Evolutionary conservation across 1,284 basidiomycete genomes (phyloP), one percentile per base, ranked within the genome.

Genomic region (Leccinum fallax): DNA sequence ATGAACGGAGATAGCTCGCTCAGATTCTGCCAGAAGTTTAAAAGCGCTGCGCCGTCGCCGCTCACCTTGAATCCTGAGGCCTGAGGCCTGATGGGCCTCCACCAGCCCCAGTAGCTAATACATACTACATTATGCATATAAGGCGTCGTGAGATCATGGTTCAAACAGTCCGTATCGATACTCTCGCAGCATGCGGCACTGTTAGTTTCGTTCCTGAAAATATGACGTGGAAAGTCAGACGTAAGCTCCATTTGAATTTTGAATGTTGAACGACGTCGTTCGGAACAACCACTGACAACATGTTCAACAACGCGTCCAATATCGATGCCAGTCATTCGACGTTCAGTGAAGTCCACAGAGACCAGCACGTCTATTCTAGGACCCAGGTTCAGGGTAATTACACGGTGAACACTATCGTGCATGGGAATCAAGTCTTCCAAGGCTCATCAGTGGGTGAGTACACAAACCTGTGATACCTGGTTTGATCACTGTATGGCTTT

Each of bases 261-360:
- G 34, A 15, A 36, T 13, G 34, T 36, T 15, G 34, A 46, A 46
- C 43, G 5, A 19, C 30, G 10, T 32, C 4, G 30, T 32, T 32
- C 30, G 30, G 30, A 32, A 32, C 30, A 32, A 32, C 30, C 30
- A 32, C 30, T 32, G 30, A 19, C 19, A 48, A 13, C 60, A 71
- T 71, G 69, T 71, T 69, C 69, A 71, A 62, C 51, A 69, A 66
- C 30, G 21, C 68, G 11, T 69, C 65, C 36, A 54, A 69, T 15
- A 19, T 69, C 55, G 68, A 71, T 58, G 69, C 61, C 11, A 69
- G 68, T 16, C 65, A 71, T 67, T 71, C 69, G 5, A 69, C 65
- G 6, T 69, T 69, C 51, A 71, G 63, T 34, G 68, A 69, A 19
- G 69, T 69, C 32, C 69, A 69, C 38, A 61, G 60, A 30, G 65